A percentile compares a stretch with the other conserved stretches of the same genome.
phyloP scores from a whole-genome alignment of 495 filamentous ascomycete genomes.

The Aspergillus wentii region DNA sequence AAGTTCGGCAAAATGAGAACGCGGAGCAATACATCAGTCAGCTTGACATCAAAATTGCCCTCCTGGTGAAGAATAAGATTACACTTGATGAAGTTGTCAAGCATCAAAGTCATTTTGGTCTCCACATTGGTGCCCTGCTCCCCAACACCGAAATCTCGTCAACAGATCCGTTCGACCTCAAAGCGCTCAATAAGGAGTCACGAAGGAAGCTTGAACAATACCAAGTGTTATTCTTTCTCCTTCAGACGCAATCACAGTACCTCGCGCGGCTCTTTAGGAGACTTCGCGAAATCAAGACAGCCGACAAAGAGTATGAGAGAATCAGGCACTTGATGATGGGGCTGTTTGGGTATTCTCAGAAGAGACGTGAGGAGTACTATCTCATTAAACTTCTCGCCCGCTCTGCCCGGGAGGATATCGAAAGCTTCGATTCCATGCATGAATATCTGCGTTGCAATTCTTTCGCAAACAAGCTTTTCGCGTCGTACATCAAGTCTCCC shows the following conservation, averaged over 20 bases:
- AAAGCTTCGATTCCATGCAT: constrained; percentile 64
- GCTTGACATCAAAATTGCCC: constrained; percentile 96
- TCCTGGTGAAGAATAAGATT: constrained; percentile 99
- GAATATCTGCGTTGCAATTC: constrained; percentile 88
- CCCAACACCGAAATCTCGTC: constrained; percentile 84
- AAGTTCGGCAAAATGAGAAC: constrained; percentile 94
- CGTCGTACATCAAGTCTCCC: constrained; percentile 85
- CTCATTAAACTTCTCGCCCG: constrained; percentile 81
- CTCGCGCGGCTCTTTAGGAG: constrained; percentile 81
- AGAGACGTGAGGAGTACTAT: constrained; percentile 94
- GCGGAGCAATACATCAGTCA: constrained; percentile 97
- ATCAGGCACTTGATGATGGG: constrained; percentile 95
- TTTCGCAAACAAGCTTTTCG: constrained; percentile 86
- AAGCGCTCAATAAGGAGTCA: constrained; percentile 94
- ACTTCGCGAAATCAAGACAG: constrained; percentile 74
- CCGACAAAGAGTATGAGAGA: constrained; percentile 88
- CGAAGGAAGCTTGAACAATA: constrained; percentile 93
- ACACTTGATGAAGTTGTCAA: constrained; percentile 96
- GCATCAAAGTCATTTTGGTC: constrained; percentile 95
- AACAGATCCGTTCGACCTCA: constrained; percentile 90
- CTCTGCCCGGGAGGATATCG: constrained; percentile 83
- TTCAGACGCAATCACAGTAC: constrained; percentile 96
- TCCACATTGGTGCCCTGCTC: constrained; percentile 79
- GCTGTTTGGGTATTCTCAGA: constrained; percentile 95
- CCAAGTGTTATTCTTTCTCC: constrained; percentile 94